Conservation (phyloP, 129 eudicot species). For the Pseudognaphalium luteoalbum region DNA sequence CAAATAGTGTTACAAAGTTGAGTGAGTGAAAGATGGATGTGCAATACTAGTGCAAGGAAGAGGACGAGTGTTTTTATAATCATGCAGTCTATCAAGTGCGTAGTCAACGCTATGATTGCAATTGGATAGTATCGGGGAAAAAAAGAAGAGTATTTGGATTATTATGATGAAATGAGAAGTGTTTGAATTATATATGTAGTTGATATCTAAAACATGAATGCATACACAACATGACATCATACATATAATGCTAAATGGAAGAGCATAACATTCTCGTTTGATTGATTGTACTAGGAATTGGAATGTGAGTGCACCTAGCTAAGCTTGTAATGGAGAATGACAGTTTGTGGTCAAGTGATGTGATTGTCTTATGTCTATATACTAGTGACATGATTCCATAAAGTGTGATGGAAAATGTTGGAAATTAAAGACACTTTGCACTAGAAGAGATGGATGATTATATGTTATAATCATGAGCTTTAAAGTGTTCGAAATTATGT, state of each 20-base stretch:
- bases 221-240: not conserved
- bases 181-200: not conserved
- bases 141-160: no score
- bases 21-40: not conserved
- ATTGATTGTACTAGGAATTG: conserved; percentile 1
- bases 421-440: not conserved
- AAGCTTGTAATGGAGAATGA: not conserved
- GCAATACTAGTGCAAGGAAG: not conserved
- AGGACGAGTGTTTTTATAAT: no score
- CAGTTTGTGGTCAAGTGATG: not conserved
- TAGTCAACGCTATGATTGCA: not conserved
- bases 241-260: not conserved
- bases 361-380: not conserved
- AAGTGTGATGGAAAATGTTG: not conserved
- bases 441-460: not conserved
- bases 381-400: not conserved
- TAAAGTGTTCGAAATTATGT: no score
- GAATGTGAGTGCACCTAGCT: not conserved
- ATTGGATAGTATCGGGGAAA: no score
- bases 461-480: no score
- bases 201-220: not conserved
- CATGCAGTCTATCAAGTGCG: not conserved
- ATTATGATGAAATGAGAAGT: no score
- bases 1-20: not conserved
- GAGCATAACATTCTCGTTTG: not conserved